A percentile compares a stretch with the other conserved stretches of the same genome.
Evolutionary conservation across 2,329 filamentous ascomycete genomes (phyloP).

Genomic region (Xylaria sp.): DNA sequence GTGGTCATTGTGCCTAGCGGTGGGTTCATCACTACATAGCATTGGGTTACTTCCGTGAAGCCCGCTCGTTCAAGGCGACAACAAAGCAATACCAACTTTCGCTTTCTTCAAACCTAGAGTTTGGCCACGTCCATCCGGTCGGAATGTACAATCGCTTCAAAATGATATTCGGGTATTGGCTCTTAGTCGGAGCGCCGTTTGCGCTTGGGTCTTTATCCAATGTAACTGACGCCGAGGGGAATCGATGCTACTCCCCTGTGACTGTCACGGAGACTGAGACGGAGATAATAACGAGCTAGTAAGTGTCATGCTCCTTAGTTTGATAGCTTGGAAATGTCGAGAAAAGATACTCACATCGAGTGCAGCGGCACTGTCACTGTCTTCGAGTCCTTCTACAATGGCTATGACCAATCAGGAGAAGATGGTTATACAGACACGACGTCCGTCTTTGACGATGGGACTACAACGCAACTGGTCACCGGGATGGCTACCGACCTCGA

Average conservation of each 20-base stretch:
- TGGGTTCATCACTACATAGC: not conserved
- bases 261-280: slow-evolving; percentile 43
- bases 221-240: slow-evolving; percentile 37
- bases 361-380: slow-evolving; percentile 41
- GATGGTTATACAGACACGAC: slow-evolving; percentile 32
- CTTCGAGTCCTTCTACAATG: slow-evolving; percentile 35
- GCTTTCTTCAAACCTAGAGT: slow-evolving; percentile 9
- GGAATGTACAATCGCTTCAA: slow-evolving; percentile 25
- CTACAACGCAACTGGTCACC: slow-evolving; percentile 24
- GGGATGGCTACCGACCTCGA: slow-evolving; percentile 19
- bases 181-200: slow-evolving; percentile 43
- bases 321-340: slow-evolving; percentile 26
- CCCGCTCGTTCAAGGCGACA: slow-evolving; percentile 15
- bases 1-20: not conserved
- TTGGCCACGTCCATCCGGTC: not conserved
- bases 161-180: slow-evolving; percentile 43
- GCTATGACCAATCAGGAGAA: slow-evolving; percentile 26
- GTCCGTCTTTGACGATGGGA: slow-evolving; percentile 36
- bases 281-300: slow-evolving; percentile 40
- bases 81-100: slow-evolving; percentile 13
- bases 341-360: slow-evolving; percentile 17
- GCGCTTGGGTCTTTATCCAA: slow-evolving; percentile 39
- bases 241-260: slow-evolving; percentile 28
- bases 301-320: slow-evolving; percentile 26
- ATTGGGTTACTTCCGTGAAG: slow-evolving; percentile 15